Percentiles rank a stretch among this genome's conserved stretches.
Evolutionary conservation across 2,329 filamentous ascomycete species (phyloP).

Genomic region (Phialemonium atrogriseum): DNA sequence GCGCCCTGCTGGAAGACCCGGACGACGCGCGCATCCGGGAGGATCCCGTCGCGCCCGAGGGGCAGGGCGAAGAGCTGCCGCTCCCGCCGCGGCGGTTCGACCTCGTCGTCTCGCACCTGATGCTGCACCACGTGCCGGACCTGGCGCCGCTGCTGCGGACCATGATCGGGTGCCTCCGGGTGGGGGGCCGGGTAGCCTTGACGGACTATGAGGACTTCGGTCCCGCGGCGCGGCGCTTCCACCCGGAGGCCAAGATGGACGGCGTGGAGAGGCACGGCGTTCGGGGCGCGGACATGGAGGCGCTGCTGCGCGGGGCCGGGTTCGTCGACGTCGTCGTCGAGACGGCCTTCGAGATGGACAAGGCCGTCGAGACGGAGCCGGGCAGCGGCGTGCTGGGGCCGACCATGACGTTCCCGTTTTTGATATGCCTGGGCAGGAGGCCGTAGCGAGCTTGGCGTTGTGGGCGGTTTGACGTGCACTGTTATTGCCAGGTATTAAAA

Average conservation of each 20-base stretch:
- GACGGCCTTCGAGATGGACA: conserved; percentile 38
- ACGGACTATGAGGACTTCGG: conserved; percentile 53
- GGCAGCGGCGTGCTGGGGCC: conserved; percentile 27
- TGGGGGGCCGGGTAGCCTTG: conserved; percentile 39
- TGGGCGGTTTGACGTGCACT: too few species aligned
- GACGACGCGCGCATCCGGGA: conserved; percentile 34
- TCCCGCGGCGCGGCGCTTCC: conserved; percentile 40
- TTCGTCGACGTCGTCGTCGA: conserved; percentile 39
- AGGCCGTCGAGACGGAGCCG: conserved; percentile 37
- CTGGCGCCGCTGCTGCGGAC: conserved; percentile 32
- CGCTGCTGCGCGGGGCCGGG: conserved; percentile 35
- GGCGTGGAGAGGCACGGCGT: conserved; percentile 49
- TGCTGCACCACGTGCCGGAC: conserved; percentile 46
- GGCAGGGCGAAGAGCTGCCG: conserved; percentile 9
- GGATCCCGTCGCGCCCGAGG: conserved; percentile 18
- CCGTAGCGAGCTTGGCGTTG: too few species aligned
- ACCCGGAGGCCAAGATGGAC: conserved; percentile 40
- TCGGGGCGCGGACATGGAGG: conserved; percentile 26
- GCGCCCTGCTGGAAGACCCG: conserved; percentile 37
- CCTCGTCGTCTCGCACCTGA: conserved; percentile 43
- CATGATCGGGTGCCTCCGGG: conserved; percentile 36
- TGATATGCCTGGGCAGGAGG: conserved; percentile 27
- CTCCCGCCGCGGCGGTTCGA: conserved; percentile 34
- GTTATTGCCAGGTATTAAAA: too few species aligned
- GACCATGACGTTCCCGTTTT: conserved; percentile 27